Evolutionary conservation across 2,329 filamentous ascomycete genomes (phyloP).

Genomic region (Cladorrhinum sp.): DNA sequence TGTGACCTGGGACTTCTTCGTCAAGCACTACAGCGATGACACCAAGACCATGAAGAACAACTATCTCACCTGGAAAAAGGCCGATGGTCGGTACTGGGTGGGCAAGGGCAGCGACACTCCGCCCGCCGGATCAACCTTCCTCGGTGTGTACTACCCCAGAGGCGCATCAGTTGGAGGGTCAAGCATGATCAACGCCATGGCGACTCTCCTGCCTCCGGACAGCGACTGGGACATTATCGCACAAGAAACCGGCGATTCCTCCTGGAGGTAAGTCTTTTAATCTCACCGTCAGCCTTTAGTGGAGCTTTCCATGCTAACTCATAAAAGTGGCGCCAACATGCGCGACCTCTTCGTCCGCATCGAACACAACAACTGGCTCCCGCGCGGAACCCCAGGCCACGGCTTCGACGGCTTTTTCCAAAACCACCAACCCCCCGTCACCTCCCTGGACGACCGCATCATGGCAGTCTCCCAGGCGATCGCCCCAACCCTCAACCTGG

Average conservation of each 20-base stretch:
- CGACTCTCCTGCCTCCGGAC: not conserved
- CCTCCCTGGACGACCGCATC: not conserved
- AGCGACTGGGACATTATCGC: constrained; percentile 8
- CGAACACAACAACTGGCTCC: not conserved
- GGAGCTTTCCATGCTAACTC: no score
- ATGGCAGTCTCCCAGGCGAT: not conserved
- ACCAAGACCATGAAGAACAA: constrained; percentile 10
- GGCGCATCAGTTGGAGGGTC: constrained; percentile 3
- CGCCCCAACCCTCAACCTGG: not conserved
- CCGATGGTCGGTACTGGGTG: not conserved
- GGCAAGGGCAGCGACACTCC: not conserved
- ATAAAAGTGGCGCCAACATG: constrained; percentile 4
- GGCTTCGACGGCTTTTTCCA: not conserved
- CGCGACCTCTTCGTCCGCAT: constrained; percentile 2
- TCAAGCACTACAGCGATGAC: constrained; percentile 17
- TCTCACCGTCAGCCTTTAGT: no score
- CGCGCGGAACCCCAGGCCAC: not conserved
- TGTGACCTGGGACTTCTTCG: constrained; percentile 15
- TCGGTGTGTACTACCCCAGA: constrained; percentile 8
- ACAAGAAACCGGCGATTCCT: not conserved
- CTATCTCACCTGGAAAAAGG: constrained; percentile 2
- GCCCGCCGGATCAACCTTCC: not conserved
- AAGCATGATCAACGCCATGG: constrained; percentile 5
- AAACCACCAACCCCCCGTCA: not conserved
- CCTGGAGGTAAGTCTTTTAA: no score